Evolutionary conservation across 768 basidiomycete genomes (phyloP), one percentile per base, ranked within the genome.

Genomic region (Suillus subalutaceus): DNA sequence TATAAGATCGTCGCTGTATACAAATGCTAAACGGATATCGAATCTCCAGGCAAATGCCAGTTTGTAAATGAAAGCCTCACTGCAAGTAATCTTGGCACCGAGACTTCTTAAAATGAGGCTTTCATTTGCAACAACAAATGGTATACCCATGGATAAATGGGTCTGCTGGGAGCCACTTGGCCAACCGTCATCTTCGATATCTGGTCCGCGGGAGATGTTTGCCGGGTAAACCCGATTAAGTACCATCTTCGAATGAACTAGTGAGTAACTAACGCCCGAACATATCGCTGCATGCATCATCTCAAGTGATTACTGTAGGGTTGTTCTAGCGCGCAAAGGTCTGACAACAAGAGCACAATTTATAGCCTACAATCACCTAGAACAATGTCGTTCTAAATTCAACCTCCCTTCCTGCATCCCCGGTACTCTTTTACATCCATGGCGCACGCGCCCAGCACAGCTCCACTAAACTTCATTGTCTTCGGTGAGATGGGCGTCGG

Each of bases 401-500:
- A 52, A 30, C 20, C 2, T 9, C 30, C 18, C 9, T 32, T 52
- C 3, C 50, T 32, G 1, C 53, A 9, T 20, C 55, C 6, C 6
- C 52, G 16, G 8, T n/a, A 20, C 32, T 35, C 32, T 35, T 55
- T 35, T 35, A 35, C 55, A 20, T 53, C 5, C 32, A 56, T 56
- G 55, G 32, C 32, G 12, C 20, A 10, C 10, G 6, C 20, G 12
- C 32, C 55, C 12, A 56, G 12, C 20, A 56, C 32, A 20, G 55
- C 4, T 35, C 52, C 52, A 5, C 18, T 30, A 18, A 66, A 66
- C 26, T 46, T 66, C 30, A 16, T 66, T 20, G 46, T 66, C 35
- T 66, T 66, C 20, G 66, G 66, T 8, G 63, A 66, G 26, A 64
- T 58, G 62, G 66, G 66, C 30, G 66, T 35, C 57, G 66, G 66